Evolutionary conservation across 352 stramenopile genomes (phyloP).

Genomic region (Phytophthora idaei): DNA sequence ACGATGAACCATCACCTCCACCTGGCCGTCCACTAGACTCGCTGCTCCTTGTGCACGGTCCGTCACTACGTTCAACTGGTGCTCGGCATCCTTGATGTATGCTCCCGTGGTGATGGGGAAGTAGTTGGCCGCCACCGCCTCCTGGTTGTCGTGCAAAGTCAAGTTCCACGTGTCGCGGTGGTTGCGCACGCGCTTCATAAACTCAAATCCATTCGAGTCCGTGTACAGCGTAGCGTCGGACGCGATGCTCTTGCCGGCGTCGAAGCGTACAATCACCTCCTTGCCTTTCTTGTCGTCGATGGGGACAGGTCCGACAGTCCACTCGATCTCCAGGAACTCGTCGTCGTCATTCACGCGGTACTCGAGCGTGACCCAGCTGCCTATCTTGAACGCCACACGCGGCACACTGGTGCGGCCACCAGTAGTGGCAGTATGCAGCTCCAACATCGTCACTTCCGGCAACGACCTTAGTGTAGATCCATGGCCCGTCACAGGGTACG

Average conservation of each 20-base stretch:
- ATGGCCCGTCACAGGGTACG: conserved; percentile 46
- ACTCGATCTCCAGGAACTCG: conserved; percentile 95
- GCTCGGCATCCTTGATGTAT: conserved; percentile 91
- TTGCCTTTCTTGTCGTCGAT: conserved; percentile 90
- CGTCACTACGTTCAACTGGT: conserved; percentile 89
- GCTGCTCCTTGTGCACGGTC: conserved; percentile 93
- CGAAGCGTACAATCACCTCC: conserved; percentile 95
- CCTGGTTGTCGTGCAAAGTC: conserved; percentile 85
- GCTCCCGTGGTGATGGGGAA: conserved; percentile 96
- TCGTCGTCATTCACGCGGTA: conserved; percentile 88
- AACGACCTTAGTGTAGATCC: conserved; percentile 5
- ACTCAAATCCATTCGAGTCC: conserved; percentile 96
- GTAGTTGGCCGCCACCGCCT: conserved; percentile 97
- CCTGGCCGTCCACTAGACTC: conserved; percentile 88
- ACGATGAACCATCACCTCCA: conserved; percentile 99
- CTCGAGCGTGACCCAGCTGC: conserved; percentile 90
- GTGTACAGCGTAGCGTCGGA: conserved; percentile 85
- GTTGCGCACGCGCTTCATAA: conserved; percentile 90
- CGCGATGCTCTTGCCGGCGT: conserved; percentile 59
- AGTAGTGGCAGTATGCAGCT: conserved; percentile 41
- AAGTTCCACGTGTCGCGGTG: conserved; percentile 91
- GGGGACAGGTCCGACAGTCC: conserved; percentile 85
- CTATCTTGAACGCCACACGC: conserved; percentile 80
- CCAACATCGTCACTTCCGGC: conserved; percentile 46
- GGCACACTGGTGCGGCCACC: conserved; percentile 25